Percentiles rank a stretch among this genome's conserved stretches.
These are phyloP conservation scores for Rhizophora apiculata DNA, from an alignment of 345 rosid species.

Conservation along the genomic window DNA sequence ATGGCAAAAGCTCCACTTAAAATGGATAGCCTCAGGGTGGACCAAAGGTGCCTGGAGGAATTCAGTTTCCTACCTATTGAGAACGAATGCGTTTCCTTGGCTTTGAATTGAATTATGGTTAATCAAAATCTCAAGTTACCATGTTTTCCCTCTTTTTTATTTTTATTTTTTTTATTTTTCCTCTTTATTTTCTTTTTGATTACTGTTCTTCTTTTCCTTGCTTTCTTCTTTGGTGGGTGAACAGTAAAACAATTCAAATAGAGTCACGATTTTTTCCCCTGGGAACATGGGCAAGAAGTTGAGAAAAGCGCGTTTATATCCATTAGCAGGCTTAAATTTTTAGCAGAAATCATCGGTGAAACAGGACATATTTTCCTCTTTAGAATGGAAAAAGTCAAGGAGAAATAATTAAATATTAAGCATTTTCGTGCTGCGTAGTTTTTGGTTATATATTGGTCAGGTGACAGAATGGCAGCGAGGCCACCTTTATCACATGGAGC, in stretches of 20 bases:
- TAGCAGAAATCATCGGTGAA: no score
- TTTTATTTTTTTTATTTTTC: not conserved
- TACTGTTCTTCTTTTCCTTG: no score
- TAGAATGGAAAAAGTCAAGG: no score
- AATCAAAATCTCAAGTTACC: not conserved
- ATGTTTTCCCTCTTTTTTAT: not conserved
- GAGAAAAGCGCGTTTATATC: not conserved
- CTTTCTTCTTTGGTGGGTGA: no score
- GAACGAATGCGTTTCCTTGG: not conserved
- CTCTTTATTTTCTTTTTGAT: not conserved
- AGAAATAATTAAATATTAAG: no score
- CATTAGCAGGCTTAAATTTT: no score
- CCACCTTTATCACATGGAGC: no score
- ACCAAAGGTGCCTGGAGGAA: not conserved
- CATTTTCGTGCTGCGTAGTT: no score
- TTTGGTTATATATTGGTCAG: no score
- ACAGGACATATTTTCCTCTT: no score
- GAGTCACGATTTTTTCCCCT: not conserved
- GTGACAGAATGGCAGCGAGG: no score
- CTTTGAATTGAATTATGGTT: not conserved
- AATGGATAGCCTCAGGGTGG: not conserved
- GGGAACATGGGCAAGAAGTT: not conserved
- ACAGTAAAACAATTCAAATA: no score
- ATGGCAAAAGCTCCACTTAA: conserved; percentile 33
- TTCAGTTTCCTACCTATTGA: conserved; percentile 3